Base-by-base conservation (phyloP, 2,329 filamentous ascomycete genomes). In the Penicillium sp. region DNA sequence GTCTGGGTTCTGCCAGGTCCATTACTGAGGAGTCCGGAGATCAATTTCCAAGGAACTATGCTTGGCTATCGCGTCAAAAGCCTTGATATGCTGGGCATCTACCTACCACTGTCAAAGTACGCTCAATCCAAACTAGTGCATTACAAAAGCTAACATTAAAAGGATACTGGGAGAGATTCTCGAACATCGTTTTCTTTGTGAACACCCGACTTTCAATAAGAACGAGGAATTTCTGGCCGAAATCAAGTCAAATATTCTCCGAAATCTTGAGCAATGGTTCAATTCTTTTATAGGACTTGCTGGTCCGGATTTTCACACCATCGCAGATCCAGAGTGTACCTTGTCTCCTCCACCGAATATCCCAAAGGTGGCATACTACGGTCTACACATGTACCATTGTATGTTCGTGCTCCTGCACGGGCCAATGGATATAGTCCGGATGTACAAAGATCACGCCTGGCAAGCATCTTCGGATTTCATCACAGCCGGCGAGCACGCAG, bases 71-170 rank as follows among this genome's bases (percentile, higher is more conserved):
- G 48, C 13, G 48, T 50, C 14, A 27, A 24, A 4, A 50, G 35
- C 14, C 48, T 50, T n/a, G 48, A 50, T 39, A 50, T 50, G 48
- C 31, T 50, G 27, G 48, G 48, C 2, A 50, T 50, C 22, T 50
- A 50, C 16, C 13, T 50, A 26, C 48, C 48, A 8, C 9, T 50
- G 22, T 50, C 48, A 7, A 50, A 50, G 48, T 50, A 50, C 1
- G 33, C 16, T 29, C 22, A 19, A 14, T 9, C 19, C 1, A 3
- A 13, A 29, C 4, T 14, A 4, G 3, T 42, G 2, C 39, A 2
- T 42, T 3, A 42, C 11, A 3, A 26, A 13, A 27, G 16, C 33
- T 37, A 21, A 42, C 33, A n/a, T 27, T 7, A 29, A 26, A 22
- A 50, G 48, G 19, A 50, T 42, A 26, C 22, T 50, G 22, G 48